phyloP scores from a whole-genome alignment of 345 rosid genomes.

The Eucalyptus pauciflora region DNA sequence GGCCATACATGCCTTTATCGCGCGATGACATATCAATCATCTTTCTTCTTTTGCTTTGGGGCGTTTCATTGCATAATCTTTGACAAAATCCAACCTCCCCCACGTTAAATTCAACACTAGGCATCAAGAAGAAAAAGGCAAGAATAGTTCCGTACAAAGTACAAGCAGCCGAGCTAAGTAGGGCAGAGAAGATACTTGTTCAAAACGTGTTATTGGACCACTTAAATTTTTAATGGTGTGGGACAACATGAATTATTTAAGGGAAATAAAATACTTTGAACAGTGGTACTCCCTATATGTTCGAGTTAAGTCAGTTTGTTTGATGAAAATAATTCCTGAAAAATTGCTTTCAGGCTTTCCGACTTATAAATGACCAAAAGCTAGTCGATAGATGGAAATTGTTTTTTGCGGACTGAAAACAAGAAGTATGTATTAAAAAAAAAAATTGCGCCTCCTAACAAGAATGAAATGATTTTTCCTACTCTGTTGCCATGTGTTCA shows the following conservation, averaged over 20 bases:
- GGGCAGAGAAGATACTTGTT: not conserved
- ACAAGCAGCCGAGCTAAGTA: rapidly evolving
- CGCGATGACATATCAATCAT: not conserved
- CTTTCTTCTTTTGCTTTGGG: not conserved
- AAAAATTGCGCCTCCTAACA: not conserved
- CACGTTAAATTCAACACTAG: not conserved
- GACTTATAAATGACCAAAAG: too few relatives aligned
- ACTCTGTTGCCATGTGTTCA: not conserved
- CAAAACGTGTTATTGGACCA: not conserved
- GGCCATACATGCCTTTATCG: not conserved
- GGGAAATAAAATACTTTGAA: not conserved
- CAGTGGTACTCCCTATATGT: not conserved
- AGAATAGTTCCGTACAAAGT: not conserved
- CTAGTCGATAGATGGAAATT: too few relatives aligned
- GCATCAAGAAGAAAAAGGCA: not conserved
- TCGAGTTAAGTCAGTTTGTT: not conserved
- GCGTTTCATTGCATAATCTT: not conserved
- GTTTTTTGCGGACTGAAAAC: not conserved
- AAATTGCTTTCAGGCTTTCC: too few relatives aligned
- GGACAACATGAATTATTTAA: not conserved
- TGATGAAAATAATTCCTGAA: not conserved
- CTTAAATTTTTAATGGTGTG: not conserved
- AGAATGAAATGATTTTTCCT: not conserved
- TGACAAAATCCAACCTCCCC: not conserved
- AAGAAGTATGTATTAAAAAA: too few relatives aligned